Percentiles rank a stretch among this genome's conserved stretches.
Evolutionary conservation across 805 yeast species (phyloP).

Genomic region (Sporopachydermia lactativora): DNA sequence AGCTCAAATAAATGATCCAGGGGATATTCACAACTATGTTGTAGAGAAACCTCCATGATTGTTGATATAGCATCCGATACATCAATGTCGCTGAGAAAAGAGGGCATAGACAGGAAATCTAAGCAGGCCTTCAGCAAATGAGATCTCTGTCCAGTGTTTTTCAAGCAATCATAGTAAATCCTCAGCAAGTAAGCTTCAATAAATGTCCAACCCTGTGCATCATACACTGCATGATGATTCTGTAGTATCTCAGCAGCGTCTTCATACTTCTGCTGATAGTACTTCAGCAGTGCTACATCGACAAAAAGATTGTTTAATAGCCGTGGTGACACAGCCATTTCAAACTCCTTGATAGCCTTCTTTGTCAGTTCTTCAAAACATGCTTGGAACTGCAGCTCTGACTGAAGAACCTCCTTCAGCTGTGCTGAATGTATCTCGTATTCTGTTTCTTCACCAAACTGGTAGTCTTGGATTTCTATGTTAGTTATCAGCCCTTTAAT

Average conservation of each 20-base stretch:
- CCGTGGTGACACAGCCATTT: conserved; percentile 39
- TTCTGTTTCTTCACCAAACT: conserved; percentile 3
- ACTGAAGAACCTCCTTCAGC: conserved; percentile 15
- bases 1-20: conserved; percentile 16
- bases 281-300: conserved; percentile 64
- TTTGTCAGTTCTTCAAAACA: conserved; percentile 41
- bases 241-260: conserved; percentile 50
- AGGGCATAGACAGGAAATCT: conserved; percentile 6
- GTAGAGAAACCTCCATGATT: not conserved
- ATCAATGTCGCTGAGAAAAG: conserved; percentile 10
- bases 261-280: conserved; percentile 38
- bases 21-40: conserved; percentile 7
- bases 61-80: conserved; percentile 7
- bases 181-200: conserved; percentile 55
- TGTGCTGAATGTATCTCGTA: conserved; percentile 11
- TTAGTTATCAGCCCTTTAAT: conserved; percentile 19
- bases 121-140: conserved; percentile 4
- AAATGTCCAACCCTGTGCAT: conserved; percentile 57
- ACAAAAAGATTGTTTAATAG: conserved; percentile 61
- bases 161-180: conserved; percentile 56
- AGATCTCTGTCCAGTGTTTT: conserved; percentile 18
- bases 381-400: conserved; percentile 23
- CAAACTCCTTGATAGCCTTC: conserved; percentile 37
- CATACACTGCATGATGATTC: conserved; percentile 55
- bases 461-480: conserved; percentile 8